Base-by-base conservation (phyloP, 352 stramenopile genomes). In the Pythium guiyangense region DNA sequence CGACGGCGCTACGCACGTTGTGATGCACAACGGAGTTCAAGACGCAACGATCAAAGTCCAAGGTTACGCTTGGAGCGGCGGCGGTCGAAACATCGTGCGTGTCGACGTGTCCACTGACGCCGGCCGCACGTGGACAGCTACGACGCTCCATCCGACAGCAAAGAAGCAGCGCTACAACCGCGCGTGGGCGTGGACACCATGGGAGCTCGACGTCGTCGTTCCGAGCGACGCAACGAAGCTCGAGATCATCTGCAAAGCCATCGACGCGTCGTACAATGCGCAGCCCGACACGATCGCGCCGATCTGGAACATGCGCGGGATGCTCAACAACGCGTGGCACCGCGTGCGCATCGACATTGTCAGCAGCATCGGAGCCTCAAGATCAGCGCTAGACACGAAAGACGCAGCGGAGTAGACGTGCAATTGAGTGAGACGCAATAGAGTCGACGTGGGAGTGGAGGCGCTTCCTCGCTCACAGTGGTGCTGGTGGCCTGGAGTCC, bases 271-370 rank as follows among this genome's bases (percentile, higher is more conserved):
- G 1, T 98, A 97, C 71, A 99, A 99, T 67, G 87, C 92, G 17
- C 97, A 99, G 67, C 97, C 97, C 3, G 96, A 99, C 67, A 94
- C 74, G 18, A 94, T 94, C 59, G 88, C 86, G 52, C 87, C 96
- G 35, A 96, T 98, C 57, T 99, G 97, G 97, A 99, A 99, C 81
- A 92, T 99, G 64, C 81, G 96, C 49, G 97, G 97, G 27, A 80
- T 99, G 47, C 79, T 97, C 26, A 99, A 98, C 66, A 99, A 99
- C 63, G 90, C 87, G 25, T 99, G 96, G 95, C 96, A 96, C 60
- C 80, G 91, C 29, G 83, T 97, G 44, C 69, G 73, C 27, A 72
- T 94, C n/a, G 53, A 74, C 1, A 63, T 91, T 11, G 66, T 73
- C 11, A 67, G 3, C 8, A 12, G 29, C 27, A 14, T 1, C 39